These are phyloP conservation scores for Lodderomyces orthopsilosis DNA, from an alignment of 1,139 yeast species.

Conservation along the genomic window DNA sequence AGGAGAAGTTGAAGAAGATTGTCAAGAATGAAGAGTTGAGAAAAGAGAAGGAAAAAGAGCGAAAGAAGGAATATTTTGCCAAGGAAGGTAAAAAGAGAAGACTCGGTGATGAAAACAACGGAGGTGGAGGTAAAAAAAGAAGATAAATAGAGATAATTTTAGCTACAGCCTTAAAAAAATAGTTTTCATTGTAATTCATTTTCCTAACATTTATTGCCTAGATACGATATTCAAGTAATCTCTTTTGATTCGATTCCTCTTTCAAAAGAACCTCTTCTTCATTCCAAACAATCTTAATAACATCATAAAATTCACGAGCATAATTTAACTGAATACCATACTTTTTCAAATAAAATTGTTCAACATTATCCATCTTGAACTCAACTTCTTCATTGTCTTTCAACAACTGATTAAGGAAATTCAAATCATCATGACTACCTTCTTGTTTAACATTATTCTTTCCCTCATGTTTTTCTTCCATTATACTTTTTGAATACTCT, in stretches of 20 bases:
- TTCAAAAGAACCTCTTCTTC: constrained; percentile 36
- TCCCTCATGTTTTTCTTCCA: not conserved
- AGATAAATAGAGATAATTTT: not conserved
- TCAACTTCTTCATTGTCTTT: constrained; percentile 32
- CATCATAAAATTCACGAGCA: constrained; percentile 80
- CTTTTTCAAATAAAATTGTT: constrained; percentile 45
- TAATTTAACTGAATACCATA: constrained; percentile 58
- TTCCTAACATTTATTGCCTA: too few relatives aligned
- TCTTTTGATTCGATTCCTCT: constrained; percentile 26
- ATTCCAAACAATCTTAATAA: constrained; percentile 66
- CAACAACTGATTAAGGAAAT: constrained; percentile 33
- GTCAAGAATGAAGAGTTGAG: constrained; percentile 72
- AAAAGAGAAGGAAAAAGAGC: constrained; percentile 73
- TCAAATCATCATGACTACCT: constrained; percentile 6
- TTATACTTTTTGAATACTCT: constrained; percentile 36
- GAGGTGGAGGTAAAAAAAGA: constrained; percentile 4
- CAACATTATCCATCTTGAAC: constrained; percentile 42
- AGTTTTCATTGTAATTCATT: too few relatives aligned
- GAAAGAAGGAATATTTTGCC: constrained; percentile 83
- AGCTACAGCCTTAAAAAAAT: not conserved
- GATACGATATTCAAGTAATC: constrained; percentile 39
- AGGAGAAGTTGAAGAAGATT: constrained; percentile 68
- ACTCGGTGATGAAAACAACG: constrained; percentile 34
- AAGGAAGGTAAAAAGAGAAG: constrained; percentile 70
- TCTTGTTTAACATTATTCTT: not conserved